These are phyloP conservation scores for Uncinocarpus reesii DNA, from an alignment of 2,329 filamentous ascomycete species.

Conservation along the genomic window DNA sequence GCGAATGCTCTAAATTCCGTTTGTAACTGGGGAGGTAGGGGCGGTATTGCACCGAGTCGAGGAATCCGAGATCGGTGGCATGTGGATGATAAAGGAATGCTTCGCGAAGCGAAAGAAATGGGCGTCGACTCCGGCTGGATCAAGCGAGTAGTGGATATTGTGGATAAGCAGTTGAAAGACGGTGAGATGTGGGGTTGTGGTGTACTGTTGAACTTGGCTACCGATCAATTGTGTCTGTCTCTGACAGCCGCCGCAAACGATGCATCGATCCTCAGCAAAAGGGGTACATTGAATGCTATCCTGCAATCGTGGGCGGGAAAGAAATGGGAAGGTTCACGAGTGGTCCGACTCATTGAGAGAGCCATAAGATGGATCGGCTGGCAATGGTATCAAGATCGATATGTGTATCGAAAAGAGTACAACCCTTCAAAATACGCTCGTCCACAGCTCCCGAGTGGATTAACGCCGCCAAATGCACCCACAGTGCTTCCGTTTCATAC, in stretches of 20 bases:
- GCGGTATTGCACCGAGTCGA: slow-evolving; percentile 65
- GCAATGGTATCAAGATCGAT: slow-evolving; percentile 78
- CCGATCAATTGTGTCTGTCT: slow-evolving; percentile 45
- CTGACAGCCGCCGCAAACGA: slow-evolving; percentile 32
- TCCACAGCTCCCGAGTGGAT: slow-evolving; percentile 58
- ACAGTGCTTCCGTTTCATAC: slow-evolving; percentile 96
- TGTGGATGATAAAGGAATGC: slow-evolving; percentile 72
- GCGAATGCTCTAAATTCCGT: slow-evolving; percentile 94
- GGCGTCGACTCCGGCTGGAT: slow-evolving; percentile 66
- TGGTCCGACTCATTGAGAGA: slow-evolving; percentile 76
- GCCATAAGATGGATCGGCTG: slow-evolving; percentile 66
- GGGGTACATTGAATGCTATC: slow-evolving; percentile 27
- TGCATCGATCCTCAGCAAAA: slow-evolving; percentile 21
- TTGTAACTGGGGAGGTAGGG: slow-evolving; percentile 84
- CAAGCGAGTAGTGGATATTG: slow-evolving; percentile 80
- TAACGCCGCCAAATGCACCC: slow-evolving; percentile 76
- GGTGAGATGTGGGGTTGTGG: slow-evolving; percentile 78
- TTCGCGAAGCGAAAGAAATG: slow-evolving; percentile 60
- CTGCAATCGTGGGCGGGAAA: slow-evolving; percentile 56
- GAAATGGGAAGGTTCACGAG: slow-evolving; percentile 77
- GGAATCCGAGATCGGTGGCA: slow-evolving; percentile 84
- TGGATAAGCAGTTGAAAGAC: slow-evolving; percentile 75
- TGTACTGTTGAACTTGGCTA: slow-evolving; percentile 48
- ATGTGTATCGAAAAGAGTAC: slow-evolving; percentile 52
- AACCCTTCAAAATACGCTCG: slow-evolving; percentile 54